These are phyloP conservation scores for Hymenoscyphus albidus DNA, from an alignment of 2,329 filamentous ascomycete genomes.

Conservation along the genomic window DNA sequence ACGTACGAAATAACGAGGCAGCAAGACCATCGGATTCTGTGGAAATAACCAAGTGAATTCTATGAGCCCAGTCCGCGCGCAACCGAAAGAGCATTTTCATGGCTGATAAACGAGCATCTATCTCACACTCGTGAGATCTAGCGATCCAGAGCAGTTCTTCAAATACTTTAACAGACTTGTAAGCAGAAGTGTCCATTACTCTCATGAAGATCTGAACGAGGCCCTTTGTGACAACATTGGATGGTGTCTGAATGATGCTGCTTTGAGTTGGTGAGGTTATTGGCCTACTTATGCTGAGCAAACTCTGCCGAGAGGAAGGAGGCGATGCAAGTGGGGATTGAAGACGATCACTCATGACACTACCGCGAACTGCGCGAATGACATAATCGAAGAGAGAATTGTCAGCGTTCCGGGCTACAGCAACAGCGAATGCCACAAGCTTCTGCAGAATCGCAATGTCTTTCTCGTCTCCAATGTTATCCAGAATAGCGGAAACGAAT, in stretches of 20 bases:
- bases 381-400: slow-evolving; percentile 57
- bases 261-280: slow-evolving; percentile 14
- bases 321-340: slow-evolving; percentile 40
- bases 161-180: slow-evolving; percentile 62
- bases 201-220: slow-evolving; percentile 74
- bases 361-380: slow-evolving; percentile 48
- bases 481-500: slow-evolving; percentile 59
- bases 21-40: slow-evolving; percentile 73
- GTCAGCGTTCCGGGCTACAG: slow-evolving; percentile 59
- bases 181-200: slow-evolving; percentile 61
- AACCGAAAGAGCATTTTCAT: slow-evolving; percentile 79
- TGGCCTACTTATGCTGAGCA: slow-evolving; percentile 21
- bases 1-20: slow-evolving; percentile 62
- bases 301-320: slow-evolving; percentile 27
- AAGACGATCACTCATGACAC: slow-evolving; percentile 46
- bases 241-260: slow-evolving; percentile 45
- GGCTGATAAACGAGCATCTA: slow-evolving; percentile 67
- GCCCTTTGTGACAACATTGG: slow-evolving; percentile 67
- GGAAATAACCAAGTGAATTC: slow-evolving; percentile 66
- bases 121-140: slow-evolving; percentile 55
- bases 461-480: slow-evolving; percentile 57
- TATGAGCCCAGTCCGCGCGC: slow-evolving; percentile 75
- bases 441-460: slow-evolving; percentile 63
- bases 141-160: slow-evolving; percentile 61
- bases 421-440: slow-evolving; percentile 60